These are phyloP conservation scores for Xylaria castorea DNA, from an alignment of 495 filamentous ascomycete genomes.

Conservation along the genomic window DNA sequence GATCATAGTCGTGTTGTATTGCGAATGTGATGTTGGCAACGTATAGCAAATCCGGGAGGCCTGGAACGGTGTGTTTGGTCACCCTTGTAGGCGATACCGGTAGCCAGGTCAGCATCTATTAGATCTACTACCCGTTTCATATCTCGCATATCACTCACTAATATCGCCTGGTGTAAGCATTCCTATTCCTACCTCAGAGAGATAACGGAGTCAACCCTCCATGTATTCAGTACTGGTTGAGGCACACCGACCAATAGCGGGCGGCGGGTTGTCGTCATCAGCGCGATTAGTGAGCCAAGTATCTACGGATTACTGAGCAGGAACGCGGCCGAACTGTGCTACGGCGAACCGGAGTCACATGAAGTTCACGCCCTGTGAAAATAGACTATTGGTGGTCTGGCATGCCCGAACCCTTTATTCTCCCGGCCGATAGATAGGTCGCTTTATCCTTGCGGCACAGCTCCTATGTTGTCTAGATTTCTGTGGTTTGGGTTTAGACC, in stretches of 20 bases:
- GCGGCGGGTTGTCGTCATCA: neutral
- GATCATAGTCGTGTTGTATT: neutral
- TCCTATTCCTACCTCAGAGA: neutral
- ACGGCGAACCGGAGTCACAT: neutral
- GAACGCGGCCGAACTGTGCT: neutral
- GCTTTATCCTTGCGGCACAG: too few species aligned
- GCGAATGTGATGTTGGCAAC: constrained; percentile 8
- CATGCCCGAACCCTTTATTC: too few species aligned
- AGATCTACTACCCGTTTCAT: neutral
- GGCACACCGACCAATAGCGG: constrained; percentile 1
- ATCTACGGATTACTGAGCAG: constrained; percentile 1
- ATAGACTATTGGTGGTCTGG: too few species aligned
- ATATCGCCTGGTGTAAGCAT: constrained; percentile 4
- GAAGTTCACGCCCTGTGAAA: too few species aligned
- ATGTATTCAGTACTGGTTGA: neutral
- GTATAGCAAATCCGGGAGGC: neutral
- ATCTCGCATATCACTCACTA: neutral
- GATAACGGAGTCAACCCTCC: constrained; percentile 13
- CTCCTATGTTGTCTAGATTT: too few species aligned
- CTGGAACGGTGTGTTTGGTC: neutral
- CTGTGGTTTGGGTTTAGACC: too few species aligned
- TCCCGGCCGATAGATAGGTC: too few species aligned
- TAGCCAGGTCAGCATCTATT: neutral
- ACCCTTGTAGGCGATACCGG: neutral
- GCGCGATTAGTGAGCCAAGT: constrained; percentile 1